Percentiles rank a stretch among this genome's conserved stretches.
Conservation (phyloP, 192 early-diverging fungal genomes). For the Rhizophagus prolifer region DNA sequence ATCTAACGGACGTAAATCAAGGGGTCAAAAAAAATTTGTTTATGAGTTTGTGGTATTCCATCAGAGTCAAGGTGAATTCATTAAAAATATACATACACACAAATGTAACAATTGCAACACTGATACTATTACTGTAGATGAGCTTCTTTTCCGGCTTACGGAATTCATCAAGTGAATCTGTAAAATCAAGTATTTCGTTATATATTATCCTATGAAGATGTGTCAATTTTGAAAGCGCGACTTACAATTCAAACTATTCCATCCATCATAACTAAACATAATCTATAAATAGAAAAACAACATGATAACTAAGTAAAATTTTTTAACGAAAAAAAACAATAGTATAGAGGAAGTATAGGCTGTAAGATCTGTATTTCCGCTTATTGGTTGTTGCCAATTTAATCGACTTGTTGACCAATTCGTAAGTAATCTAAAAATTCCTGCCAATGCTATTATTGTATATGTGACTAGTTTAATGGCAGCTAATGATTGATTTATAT, state of each 20-base stretch:
- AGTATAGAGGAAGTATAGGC: not conserved
- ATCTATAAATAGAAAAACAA: not conserved
- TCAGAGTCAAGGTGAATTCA: no score
- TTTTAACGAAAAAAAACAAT: not conserved
- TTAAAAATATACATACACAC: not conserved
- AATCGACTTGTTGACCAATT: not conserved
- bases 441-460: not conserved
- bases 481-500: not conserved
- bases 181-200: not conserved
- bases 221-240: no score
- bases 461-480: not conserved
- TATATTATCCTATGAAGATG: no score
- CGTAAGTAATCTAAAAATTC: not conserved
- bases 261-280: not conserved
- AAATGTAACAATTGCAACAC: not conserved
- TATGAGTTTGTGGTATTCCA: no score
- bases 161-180: not conserved
- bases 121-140: not conserved
- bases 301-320: no score
- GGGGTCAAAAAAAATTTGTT: no score
- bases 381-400: not conserved
- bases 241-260: conserved; percentile 3
- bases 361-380: not conserved
- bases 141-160: not conserved
- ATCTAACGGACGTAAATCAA: not conserved